Conservation (phyloP, 345 rosid species). For the Salix dunnii region DNA sequence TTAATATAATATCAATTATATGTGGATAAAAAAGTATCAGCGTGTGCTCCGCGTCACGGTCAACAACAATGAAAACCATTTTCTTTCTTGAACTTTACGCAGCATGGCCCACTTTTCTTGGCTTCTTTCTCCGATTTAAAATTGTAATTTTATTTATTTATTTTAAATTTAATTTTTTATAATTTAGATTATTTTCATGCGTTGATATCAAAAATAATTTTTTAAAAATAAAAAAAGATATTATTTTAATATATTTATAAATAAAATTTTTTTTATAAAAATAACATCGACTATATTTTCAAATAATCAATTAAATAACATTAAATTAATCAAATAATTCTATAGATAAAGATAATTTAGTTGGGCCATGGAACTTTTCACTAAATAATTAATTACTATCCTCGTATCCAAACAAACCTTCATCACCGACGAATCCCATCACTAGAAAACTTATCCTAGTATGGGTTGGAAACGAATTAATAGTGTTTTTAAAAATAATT, state of each 20-base stretch:
- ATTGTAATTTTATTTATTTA: no score
- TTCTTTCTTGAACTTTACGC: not conserved
- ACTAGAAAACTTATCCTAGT: not conserved
- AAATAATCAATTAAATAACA: no score
- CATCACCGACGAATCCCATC: not conserved
- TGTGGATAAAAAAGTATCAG: not conserved
- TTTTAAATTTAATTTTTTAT: no score
- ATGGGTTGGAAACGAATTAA: no score
- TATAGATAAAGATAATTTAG: not conserved
- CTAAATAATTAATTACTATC: not conserved
- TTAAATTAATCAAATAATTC: not conserved
- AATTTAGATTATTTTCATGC: no score
- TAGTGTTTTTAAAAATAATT: no score
- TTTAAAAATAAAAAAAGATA: no score
- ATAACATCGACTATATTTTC: no score
- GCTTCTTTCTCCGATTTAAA: no score
- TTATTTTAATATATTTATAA: no score
- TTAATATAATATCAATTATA: not conserved
- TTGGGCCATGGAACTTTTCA: not conserved
- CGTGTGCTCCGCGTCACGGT: not conserved
- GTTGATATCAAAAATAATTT: no score
- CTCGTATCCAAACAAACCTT: not conserved
- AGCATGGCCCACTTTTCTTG: not conserved
- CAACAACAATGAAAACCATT: not conserved
- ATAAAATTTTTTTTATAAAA: no score